Base-by-base conservation (phyloP, 2,329 filamentous ascomycete species). In the Fusarium decemcellulare region DNA sequence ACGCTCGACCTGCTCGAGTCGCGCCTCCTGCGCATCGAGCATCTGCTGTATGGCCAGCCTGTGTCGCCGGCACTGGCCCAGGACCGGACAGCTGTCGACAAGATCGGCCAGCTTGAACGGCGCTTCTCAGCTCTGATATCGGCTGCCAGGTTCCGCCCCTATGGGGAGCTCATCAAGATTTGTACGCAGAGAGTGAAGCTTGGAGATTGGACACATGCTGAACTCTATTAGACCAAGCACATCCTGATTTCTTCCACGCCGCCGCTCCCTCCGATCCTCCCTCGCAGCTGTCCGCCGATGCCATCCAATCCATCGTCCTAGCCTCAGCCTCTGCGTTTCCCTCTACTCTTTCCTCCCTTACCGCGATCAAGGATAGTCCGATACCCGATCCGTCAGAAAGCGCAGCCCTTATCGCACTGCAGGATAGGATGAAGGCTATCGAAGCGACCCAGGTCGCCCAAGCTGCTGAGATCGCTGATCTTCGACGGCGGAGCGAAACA, bases 381-480 rank as follows among this genome's bases (percentile, higher is more conserved):
- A 77, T 91, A 6, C 88, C 88, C 3, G 87, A 90, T 58, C 80
- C 87, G 1, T 80, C 82, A 8, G 81, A 86, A 39, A 88, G 85
- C 72, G 85, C 88, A 5, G 81, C 82, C 37, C 81, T 94, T 7
- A 85, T 90, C 4, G 81, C 84, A 2, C 81, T 92, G 48, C 78
- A 85, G 39, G 89, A 90, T 9, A 85, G 90, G 47, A 91, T 94
- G 81, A 87, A 86, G 69, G 87, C 85, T 18, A 80, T 89, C 16
- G 87, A 89, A 67, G 84, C 85, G 0, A 86, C 86, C 5, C 92
- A 94, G 74, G 77, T 86, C 18, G 84, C 87, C 15, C 91, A 93
- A 78, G 84, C 79, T 40, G 83, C 84, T 50, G 88, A 91, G 77
- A 87, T 93, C 66, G 87, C 86, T 23, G 87, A 87, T 77, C 85